Evolutionary conservation across 1,284 basidiomycete species (phyloP).

Genomic region (Ustilago vetiveriae): DNA sequence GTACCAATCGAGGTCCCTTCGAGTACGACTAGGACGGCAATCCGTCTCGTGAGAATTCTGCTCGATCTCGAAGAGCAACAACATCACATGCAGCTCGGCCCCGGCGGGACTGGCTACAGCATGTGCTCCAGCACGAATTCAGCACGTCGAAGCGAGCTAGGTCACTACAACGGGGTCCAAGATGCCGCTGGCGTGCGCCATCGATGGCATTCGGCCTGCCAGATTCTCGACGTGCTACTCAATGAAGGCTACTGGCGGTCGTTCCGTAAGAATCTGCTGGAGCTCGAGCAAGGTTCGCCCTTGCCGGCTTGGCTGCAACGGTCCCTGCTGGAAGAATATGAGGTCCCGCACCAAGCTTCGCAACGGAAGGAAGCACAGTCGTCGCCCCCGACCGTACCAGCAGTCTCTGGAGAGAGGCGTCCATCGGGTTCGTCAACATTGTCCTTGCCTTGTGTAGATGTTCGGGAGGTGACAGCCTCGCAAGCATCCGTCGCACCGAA

Average conservation of each 20-base stretch:
- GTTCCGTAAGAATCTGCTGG: conserved; percentile 31
- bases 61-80: conserved; percentile 28
- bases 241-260: conserved; percentile 46
- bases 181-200: conserved; percentile 18
- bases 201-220: conserved; percentile 33
- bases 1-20: conserved; percentile 24
- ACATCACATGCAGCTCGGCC: conserved; percentile 11
- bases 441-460: not conserved
- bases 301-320: conserved; percentile 38
- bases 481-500: conserved; percentile 1
- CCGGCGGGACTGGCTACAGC: not conserved
- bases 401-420: not conserved
- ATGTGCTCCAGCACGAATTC: too few relatives aligned
- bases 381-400: not conserved
- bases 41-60: conserved; percentile 22
- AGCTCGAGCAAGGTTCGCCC: conserved; percentile 16
- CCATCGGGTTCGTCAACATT: not conserved
- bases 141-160: too few relatives aligned
- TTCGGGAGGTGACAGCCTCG: not conserved
- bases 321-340: conserved; percentile 9
- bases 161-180: too few relatives aligned
- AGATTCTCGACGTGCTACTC: conserved; percentile 39
- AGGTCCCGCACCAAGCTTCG: not conserved
- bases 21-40: conserved; percentile 28
- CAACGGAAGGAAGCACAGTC: not conserved